These are phyloP conservation scores for Flaveria bidentis DNA, from an alignment of 129 eudicot species.

Conservation along the genomic window DNA sequence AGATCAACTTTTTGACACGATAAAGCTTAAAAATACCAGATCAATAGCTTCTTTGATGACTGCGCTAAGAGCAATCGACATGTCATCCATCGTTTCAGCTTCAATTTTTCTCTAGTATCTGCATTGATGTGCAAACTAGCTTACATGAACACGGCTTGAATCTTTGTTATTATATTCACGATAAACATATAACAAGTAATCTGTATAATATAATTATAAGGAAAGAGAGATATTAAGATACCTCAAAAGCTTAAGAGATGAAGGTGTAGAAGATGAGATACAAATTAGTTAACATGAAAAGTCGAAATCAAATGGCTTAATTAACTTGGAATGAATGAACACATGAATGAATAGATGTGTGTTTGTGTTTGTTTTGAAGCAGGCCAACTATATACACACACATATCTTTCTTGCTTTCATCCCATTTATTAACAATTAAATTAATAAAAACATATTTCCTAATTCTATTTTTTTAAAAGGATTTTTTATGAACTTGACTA, in stretches of 20 bases:
- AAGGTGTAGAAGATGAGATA: slow-evolving; percentile 16
- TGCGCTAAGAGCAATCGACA: slow-evolving; percentile 46
- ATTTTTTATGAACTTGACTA: neutral
- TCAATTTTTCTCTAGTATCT: slow-evolving; percentile 21
- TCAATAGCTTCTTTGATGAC: slow-evolving; percentile 65
- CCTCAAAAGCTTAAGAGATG: slow-evolving; percentile 30
- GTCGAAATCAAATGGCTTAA: neutral
- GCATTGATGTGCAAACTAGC: slow-evolving; percentile 27
- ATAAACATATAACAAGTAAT: neutral
- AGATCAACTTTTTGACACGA: neutral
- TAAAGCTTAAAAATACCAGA: slow-evolving; percentile 52
- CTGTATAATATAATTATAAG: neutral
- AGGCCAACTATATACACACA: slow-evolving; percentile 40
- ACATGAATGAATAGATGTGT: slow-evolving; percentile 25
- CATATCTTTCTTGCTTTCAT: slow-evolving; percentile 36
- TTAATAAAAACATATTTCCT: neutral
- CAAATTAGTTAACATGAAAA: slow-evolving; percentile 23
- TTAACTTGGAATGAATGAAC: neutral
- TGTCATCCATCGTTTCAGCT: slow-evolving; percentile 47
- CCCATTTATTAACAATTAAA: slow-evolving; percentile 25
- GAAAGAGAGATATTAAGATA: slow-evolving; percentile 6
- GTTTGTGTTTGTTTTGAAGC: slow-evolving; percentile 36
- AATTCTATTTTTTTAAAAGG: neutral
- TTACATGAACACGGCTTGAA: neutral
- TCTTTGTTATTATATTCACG: neutral